Conservation (phyloP, 805 yeast genomes). For the Ascoidea rubescens region DNA sequence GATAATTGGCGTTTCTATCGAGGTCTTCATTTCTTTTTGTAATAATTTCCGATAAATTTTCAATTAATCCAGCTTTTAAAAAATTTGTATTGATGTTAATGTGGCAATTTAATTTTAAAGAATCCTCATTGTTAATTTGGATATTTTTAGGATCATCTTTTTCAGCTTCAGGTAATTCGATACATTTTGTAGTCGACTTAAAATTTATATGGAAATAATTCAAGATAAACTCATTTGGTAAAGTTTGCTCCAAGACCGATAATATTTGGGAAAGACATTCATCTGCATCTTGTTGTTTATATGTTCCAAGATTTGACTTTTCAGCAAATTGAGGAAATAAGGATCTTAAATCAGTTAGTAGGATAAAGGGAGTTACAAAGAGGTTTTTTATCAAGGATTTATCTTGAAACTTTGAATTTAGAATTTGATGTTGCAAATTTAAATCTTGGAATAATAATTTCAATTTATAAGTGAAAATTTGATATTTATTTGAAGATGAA, state of each 20-base stretch:
- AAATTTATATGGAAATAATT: constrained; percentile 53
- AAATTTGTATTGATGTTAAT: constrained; percentile 78
- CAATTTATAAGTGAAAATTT: background rate
- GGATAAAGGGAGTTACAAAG: constrained; percentile 38
- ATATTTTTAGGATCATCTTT: constrained; percentile 32
- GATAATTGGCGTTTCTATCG: constrained; percentile 58
- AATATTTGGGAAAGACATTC: constrained; percentile 82
- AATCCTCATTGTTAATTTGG: constrained; percentile 21
- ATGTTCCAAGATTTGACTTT: constrained; percentile 47
- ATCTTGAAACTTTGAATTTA: background rate
- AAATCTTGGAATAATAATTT: background rate
- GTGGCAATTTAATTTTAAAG: constrained; percentile 71
- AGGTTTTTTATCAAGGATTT: constrained; percentile 10
- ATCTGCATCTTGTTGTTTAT: constrained; percentile 96
- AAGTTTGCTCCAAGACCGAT: constrained; percentile 30
- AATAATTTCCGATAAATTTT: constrained; percentile 60
- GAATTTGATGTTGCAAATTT: background rate
- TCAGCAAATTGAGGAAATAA: constrained; percentile 85
- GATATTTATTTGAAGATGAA: constrained; percentile 5
- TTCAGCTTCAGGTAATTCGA: constrained; percentile 36
- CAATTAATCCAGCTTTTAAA: constrained; percentile 69
- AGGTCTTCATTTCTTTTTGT: constrained; percentile 67
- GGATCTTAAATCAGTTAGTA: constrained; percentile 51
- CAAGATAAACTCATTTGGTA: constrained; percentile 35
- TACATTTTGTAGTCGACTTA: constrained; percentile 48